phyloP scores from a whole-genome alignment of 345 rosid genomes.

The Salix udensis region DNA sequence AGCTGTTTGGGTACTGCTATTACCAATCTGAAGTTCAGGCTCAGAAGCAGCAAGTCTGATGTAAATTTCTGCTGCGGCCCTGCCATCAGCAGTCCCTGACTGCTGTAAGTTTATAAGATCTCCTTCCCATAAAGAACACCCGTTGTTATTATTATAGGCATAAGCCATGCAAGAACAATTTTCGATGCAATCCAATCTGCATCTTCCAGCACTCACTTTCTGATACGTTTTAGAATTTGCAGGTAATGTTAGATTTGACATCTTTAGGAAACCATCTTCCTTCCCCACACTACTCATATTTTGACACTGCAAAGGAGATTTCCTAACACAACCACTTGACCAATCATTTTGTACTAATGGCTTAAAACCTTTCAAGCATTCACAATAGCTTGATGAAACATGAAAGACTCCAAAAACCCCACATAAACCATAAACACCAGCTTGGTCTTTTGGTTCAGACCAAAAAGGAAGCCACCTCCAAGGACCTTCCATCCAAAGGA shows the following conservation, averaged over 20 bases:
- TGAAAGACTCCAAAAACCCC: conserved; percentile 23
- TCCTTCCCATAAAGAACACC: background rate
- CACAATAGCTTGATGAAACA: background rate
- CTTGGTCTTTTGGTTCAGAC: conserved; percentile 14
- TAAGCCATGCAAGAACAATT: background rate
- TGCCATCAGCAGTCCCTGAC: background rate
- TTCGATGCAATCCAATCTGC: background rate
- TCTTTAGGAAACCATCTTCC: conserved; percentile 7
- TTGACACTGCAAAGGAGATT: conserved; percentile 2
- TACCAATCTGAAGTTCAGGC: background rate
- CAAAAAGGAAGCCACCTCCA: conserved; percentile 22
- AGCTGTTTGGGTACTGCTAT: background rate
- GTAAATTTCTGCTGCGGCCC: background rate
- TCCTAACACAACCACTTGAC: conserved; percentile 25
- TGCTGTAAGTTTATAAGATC: background rate
- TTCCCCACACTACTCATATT: background rate
- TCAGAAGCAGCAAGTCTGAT: background rate
- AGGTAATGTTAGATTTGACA: background rate
- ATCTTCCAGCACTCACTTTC: background rate
- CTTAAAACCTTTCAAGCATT: conserved; percentile 10
- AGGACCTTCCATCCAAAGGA: background rate
- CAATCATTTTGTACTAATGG: background rate
- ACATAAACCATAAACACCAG: conserved; percentile 19
- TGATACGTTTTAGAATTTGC: background rate
- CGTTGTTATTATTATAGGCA: background rate